phyloP scores from a whole-genome alignment of 179 eudicot genomes.

The Patellifolia procumbens region DNA sequence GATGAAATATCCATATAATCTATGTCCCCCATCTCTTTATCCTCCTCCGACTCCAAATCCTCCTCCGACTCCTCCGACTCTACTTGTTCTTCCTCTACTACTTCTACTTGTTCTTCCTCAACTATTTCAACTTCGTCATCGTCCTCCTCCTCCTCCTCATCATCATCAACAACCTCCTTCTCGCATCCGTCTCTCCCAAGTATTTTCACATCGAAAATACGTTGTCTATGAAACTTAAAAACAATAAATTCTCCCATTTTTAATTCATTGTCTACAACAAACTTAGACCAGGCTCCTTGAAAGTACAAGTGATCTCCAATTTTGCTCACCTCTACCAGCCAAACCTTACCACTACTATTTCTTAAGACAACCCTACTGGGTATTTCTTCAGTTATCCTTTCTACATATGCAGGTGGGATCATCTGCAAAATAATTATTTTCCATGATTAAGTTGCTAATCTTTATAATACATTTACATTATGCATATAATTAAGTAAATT shows the following conservation, averaged over 20 bases:
- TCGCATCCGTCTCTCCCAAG: constrained; percentile 15
- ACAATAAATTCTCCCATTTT: constrained; percentile 13
- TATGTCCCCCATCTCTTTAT: neutral
- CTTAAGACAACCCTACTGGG: constrained; percentile 18
- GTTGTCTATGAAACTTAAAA: constrained; percentile 19
- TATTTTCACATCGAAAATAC: constrained; percentile 7
- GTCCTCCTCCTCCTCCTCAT: neutral
- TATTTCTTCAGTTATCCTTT: neutral
- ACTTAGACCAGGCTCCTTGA: constrained; percentile 18
- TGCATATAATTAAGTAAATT: neutral
- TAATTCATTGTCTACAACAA: constrained; percentile 20
- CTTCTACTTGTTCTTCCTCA: neutral
- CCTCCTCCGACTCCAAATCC: neutral
- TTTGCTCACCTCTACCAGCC: constrained; percentile 20
- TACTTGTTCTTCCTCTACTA: neutral
- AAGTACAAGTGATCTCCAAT: constrained; percentile 5
- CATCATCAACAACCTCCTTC: neutral
- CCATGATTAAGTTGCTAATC: neutral
- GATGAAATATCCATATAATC: neutral
- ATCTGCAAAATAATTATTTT: constrained; percentile 7
- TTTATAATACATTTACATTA: too few relatives aligned
- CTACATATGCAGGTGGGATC: constrained; percentile 25
- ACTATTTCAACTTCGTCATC: neutral
- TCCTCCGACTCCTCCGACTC: neutral
- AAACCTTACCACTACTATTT: constrained; percentile 4